These are phyloP conservation scores for Trichophyton simii DNA, from an alignment of 2,329 filamentous ascomycete genomes.

Conservation along the genomic window DNA sequence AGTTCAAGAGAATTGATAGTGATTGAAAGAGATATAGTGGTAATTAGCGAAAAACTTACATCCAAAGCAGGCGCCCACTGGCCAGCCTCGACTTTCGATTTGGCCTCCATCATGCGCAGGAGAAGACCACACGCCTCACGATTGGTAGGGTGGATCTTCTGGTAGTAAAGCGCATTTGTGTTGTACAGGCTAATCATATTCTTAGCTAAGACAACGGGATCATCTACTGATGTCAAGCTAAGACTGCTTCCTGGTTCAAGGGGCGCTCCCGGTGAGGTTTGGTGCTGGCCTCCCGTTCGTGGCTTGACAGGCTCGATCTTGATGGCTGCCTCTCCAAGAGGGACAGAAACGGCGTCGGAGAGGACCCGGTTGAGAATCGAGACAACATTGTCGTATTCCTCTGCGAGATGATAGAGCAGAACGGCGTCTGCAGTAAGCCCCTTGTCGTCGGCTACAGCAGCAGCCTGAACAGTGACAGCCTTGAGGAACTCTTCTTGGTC, in stretches of 20 bases:
- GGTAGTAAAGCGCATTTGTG: conserved; percentile 46
- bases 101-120: conserved; percentile 49
- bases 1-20: neutral
- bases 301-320: conserved; percentile 71
- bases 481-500: conserved; percentile 76
- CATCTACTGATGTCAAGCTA: conserved; percentile 55
- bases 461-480: conserved; percentile 85
- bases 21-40: neutral
- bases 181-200: conserved; percentile 54
- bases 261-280: conserved; percentile 35
- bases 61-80: conserved; percentile 52
- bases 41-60: conserved; percentile 34
- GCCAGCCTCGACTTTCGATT: conserved; percentile 45
- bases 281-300: conserved; percentile 32
- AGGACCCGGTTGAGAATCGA: conserved; percentile 78
- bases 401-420: conserved; percentile 82
- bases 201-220: conserved; percentile 50
- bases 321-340: conserved; percentile 69
- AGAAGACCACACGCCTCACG: conserved; percentile 48
- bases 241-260: conserved; percentile 32
- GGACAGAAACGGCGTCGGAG: conserved; percentile 65
- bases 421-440: conserved; percentile 89
- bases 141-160: conserved; percentile 46
- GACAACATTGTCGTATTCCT: conserved; percentile 91
- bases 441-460: conserved; percentile 84